phyloP scores from a whole-genome alignment of 2,329 filamentous ascomycete species.

The Colletotrichum tamarilloi region DNA sequence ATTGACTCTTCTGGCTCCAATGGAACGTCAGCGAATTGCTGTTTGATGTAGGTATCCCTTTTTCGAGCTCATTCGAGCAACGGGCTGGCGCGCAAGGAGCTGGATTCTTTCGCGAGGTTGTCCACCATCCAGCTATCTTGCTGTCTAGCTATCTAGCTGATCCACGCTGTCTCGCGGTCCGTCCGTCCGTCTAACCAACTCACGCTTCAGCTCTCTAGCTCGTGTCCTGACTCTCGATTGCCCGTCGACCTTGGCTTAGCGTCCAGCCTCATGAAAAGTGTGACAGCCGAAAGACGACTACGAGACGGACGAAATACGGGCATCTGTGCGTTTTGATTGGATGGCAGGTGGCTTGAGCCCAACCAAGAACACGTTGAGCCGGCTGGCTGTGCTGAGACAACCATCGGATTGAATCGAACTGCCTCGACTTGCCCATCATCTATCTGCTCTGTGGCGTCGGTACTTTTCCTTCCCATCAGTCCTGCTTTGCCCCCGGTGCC shows the following conservation, averaged over 20 bases:
- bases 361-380: conserved; percentile 12
- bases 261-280: conserved; percentile 3
- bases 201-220: not conserved
- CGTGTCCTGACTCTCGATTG: not conserved
- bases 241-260: not conserved
- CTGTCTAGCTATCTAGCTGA: not conserved
- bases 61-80: not conserved
- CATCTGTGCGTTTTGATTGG: conserved; percentile 28
- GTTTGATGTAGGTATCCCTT: not conserved
- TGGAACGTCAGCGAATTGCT: conserved; percentile 8
- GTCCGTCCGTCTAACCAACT: not conserved
- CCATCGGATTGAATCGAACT: not conserved
- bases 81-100: not conserved
- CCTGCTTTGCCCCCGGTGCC: not conserved
- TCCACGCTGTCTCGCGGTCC: not conserved
- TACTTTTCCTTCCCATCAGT: not conserved
- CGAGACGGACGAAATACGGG: not conserved
- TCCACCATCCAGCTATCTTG: not conserved
- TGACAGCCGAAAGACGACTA: not conserved
- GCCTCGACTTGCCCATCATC: not conserved
- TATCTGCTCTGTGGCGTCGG: not conserved
- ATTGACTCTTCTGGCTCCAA: not conserved
- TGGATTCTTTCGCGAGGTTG: not conserved
- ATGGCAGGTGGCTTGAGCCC: conserved; percentile 24
- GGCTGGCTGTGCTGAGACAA: conserved; percentile 13